Evolutionary conservation across 2,329 filamentous ascomycete species (phyloP).

Genomic region (Aspergillus pseudoterreus): DNA sequence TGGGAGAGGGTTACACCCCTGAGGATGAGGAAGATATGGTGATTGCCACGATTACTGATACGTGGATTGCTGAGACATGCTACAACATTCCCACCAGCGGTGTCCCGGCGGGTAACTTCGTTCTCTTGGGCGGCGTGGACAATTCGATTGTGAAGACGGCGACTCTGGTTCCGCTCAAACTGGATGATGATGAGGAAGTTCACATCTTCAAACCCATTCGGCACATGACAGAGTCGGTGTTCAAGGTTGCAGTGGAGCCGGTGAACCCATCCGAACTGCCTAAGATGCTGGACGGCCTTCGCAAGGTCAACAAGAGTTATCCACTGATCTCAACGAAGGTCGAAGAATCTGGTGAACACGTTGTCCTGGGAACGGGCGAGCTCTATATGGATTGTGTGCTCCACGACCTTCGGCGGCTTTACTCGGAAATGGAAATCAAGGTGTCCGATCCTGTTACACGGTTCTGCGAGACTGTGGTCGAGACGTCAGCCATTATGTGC

Average conservation of each 20-base stretch:
- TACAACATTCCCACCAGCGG: conserved; percentile 92
- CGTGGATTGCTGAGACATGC: conserved; percentile 85
- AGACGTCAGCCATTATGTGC: conserved; percentile 96
- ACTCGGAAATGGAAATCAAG: conserved; percentile 99
- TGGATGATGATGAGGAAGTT: conserved; percentile 84
- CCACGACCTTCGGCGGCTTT: conserved; percentile 87
- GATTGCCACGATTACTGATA: conserved; percentile 74
- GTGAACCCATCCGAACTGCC: conserved; percentile 97
- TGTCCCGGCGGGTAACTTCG: conserved; percentile 89
- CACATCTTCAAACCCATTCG: conserved; percentile 92
- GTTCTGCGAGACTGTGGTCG: conserved; percentile 96
- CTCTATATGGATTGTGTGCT: conserved; percentile 99
- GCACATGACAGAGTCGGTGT: conserved; percentile 95
- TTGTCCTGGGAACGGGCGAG: conserved; percentile 91
- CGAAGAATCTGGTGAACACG: conserved; percentile 94
- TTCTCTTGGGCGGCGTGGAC: conserved; percentile 86
- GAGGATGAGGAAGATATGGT: conserved; percentile 99
- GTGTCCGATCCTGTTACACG: conserved; percentile 95
- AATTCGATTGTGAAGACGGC: conserved; percentile 98
- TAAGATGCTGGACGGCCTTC: conserved; percentile 95
- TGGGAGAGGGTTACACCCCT: conserved; percentile 91
- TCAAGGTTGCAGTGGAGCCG: conserved; percentile 96
- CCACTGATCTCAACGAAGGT: conserved; percentile 95
- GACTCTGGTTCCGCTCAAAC: conserved; percentile 74
- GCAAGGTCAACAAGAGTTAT: conserved; percentile 97